phyloP scores from a whole-genome alignment of 1,284 basidiomycete species.

The Stygiomarasmius scandens region DNA sequence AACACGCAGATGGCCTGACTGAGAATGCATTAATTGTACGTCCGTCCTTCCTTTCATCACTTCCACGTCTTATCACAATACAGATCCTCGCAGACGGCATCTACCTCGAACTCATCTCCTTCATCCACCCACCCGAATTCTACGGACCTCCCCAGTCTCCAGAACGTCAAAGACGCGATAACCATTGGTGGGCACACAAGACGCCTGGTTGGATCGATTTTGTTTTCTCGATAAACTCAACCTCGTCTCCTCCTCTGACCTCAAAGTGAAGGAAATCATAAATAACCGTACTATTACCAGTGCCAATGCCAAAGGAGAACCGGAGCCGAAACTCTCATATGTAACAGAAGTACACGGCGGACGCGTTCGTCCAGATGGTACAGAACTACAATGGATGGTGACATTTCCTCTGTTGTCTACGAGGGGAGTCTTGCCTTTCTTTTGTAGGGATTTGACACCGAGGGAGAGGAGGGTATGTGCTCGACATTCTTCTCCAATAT shows the following conservation, averaged over 20 bases:
- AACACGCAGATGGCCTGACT: constrained; percentile 62
- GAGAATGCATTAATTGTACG: constrained; percentile 65
- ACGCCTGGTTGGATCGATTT: constrained; percentile 66
- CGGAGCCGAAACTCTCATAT: constrained; percentile 45
- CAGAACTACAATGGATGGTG: constrained; percentile 59
- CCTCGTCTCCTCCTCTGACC: constrained; percentile 37
- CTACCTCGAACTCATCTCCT: constrained; percentile 71
- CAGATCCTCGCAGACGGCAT: constrained; percentile 61
- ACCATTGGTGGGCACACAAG: constrained; percentile 55
- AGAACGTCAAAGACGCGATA: constrained; percentile 42
- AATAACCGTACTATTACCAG: constrained; percentile 44
- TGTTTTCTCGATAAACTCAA: constrained; percentile 50
- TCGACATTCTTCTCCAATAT: background rate
- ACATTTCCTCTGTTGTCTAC: constrained; percentile 32
- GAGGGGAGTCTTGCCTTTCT: constrained; percentile 58
- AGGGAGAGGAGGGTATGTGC: constrained; percentile 53
- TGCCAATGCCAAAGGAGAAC: constrained; percentile 4
- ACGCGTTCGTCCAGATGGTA: constrained; percentile 53
- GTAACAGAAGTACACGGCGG: constrained; percentile 49
- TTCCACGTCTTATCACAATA: background rate
- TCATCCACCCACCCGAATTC: constrained; percentile 52
- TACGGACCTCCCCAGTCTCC: constrained; percentile 55
- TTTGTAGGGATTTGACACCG: constrained; percentile 71
- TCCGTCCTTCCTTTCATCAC: constrained; percentile 1
- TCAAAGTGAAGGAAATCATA: constrained; percentile 46